Conservation (phyloP, 257 asterid species). For the Leonotis leonurus region DNA sequence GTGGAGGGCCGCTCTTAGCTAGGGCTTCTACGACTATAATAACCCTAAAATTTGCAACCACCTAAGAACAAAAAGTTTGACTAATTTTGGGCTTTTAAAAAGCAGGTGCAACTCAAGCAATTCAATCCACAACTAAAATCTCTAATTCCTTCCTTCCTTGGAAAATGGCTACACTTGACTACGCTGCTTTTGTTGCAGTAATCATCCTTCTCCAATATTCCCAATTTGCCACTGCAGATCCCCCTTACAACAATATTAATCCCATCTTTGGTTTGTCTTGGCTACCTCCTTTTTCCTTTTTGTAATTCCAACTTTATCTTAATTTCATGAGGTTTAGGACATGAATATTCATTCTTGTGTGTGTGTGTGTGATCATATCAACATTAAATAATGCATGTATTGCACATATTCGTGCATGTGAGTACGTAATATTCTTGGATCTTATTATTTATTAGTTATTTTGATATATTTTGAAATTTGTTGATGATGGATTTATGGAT, state of each 20-base stretch:
- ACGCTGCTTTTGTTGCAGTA: conserved; percentile 23
- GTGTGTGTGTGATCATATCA: no score
- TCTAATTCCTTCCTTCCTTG: not conserved
- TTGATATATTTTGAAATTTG: no score
- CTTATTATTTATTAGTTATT: no score
- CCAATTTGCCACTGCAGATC: not conserved
- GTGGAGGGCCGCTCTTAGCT: conserved; percentile 2
- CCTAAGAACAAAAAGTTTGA: conserved; percentile 3
- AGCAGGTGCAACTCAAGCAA: not conserved
- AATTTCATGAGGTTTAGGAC: no score
- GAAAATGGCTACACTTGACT: not conserved
- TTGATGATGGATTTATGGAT: not conserved
- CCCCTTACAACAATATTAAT: not conserved
- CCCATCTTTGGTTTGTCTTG: conserved; percentile 25
- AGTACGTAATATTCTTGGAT: no score
- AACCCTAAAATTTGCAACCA: conserved; percentile 6
- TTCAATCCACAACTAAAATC: not conserved
- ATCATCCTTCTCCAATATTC: conserved; percentile 3
- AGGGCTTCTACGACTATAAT: not conserved
- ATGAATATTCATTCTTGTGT: no score
- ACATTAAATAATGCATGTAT: not conserved
- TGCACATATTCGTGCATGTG: no score
- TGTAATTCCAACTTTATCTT: not conserved
- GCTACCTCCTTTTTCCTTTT: no score
- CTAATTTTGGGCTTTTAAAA: not conserved